Evolutionary conservation across 169 alveolate genomes (phyloP), one percentile per base, ranked within the genome.

Genomic region (Ophryocystis elektroscirrha): DNA sequence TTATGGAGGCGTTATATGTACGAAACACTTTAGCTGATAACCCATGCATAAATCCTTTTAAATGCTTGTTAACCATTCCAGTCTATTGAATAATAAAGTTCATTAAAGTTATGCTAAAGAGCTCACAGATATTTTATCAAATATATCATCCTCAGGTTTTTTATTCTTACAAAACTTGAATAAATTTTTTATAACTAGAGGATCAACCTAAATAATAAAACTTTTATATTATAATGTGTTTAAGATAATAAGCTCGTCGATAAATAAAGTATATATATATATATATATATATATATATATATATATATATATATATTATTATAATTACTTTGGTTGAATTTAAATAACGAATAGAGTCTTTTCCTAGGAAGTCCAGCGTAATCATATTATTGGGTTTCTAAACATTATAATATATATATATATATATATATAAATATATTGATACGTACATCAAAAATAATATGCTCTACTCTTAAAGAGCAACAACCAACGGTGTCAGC

Each of bases 401-500:
- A n/a, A n/a, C n/a, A n/a, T n/a, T n/a, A n/a, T 19, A 9, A 38
- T 25, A 5, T 25, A 38, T 5, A 38, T 5, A 2, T 25, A 38
- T 19, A 5, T 25, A 5, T 38, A 38, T 25, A 38, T 38, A 9
- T 4, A 9, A 5, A 3, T 22, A 63, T 51, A 23, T 48, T 45
- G 18, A 36, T 50, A 26, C 56, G 43, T 24, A 65, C 73, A 41
- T 76, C 67, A 35, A 87, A 75, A 54, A 74, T 67, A 28, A 88
- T 66, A 67, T 94, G 97, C 63, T 89, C 96, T 9, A 87, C 96
- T 43, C 97, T 82, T 41, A 94, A 69, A 52, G 96, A 80, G 69
- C 98, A 89, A 74, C 98, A 90, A 30, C 99, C 99, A 28, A 91
- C 98, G 0, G 99, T 94, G 65, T 94, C 99, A 18, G 99, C 99